These are phyloP conservation scores for Phaeolepiota aurea DNA, from an alignment of 768 basidiomycete genomes.

Conservation along the genomic window DNA sequence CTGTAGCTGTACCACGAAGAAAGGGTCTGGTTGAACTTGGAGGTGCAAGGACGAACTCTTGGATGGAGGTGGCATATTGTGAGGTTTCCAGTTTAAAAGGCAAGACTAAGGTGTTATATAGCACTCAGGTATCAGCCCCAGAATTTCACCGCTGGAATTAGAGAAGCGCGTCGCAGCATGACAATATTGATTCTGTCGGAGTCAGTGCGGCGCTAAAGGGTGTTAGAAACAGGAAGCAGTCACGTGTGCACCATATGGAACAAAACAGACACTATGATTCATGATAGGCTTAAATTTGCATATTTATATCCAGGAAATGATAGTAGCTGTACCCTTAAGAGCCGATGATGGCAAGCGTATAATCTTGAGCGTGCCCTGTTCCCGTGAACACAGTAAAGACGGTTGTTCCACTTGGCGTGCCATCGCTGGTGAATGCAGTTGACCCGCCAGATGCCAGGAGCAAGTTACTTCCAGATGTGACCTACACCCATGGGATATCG, in stretches of 20 bases:
- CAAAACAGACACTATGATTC: not conserved
- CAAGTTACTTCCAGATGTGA: constrained; percentile 35
- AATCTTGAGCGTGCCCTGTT: constrained; percentile 21
- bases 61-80: constrained; percentile 39
- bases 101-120: not conserved
- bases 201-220: constrained; percentile 7
- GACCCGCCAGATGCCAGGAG: constrained; percentile 43
- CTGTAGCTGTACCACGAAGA: constrained; percentile 37
- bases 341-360: constrained; percentile 28
- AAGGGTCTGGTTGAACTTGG: constrained; percentile 31
- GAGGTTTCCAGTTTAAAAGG: not conserved
- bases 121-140: not conserved
- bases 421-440: constrained; percentile 41
- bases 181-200: not conserved
- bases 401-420: constrained; percentile 40
- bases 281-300: not conserved
- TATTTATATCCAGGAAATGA: not conserved
- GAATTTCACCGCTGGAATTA: too few species aligned
- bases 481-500: constrained; percentile 18
- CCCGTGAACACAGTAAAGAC: constrained; percentile 31
- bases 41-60: constrained; percentile 39
- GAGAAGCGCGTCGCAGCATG: not conserved
- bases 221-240: not conserved
- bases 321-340: constrained; percentile 12
- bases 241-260: not conserved